phyloP scores from a whole-genome alignment of 2,329 filamentous ascomycete genomes.

The Alternaria metachromatica region DNA sequence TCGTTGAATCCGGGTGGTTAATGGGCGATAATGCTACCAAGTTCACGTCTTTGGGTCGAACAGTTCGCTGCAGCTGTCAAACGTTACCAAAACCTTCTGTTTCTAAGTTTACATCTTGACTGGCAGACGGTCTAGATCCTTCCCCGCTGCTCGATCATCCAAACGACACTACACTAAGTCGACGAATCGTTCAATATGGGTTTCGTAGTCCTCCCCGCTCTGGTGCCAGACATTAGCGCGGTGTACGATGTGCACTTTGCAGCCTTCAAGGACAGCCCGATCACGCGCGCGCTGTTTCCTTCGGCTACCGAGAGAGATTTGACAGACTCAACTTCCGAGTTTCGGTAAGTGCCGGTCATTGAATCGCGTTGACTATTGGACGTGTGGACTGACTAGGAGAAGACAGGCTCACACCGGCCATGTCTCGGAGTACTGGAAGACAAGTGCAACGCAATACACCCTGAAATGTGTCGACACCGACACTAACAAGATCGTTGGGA shows the following conservation, averaged over 20 bases:
- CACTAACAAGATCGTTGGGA: slow-evolving; percentile 55
- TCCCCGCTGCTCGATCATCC: neutral
- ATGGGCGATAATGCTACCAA: neutral
- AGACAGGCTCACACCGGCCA: slow-evolving; percentile 53
- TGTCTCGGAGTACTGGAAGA: slow-evolving; percentile 51
- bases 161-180: neutral
- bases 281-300: slow-evolving; percentile 55
- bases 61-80: neutral
- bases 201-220: slow-evolving; percentile 54
- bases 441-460: slow-evolving; percentile 54
- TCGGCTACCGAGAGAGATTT: slow-evolving; percentile 28
- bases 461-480: slow-evolving; percentile 57
- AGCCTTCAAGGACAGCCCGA: slow-evolving; percentile 54
- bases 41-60: neutral
- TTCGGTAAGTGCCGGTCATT: slow-evolving; percentile 23
- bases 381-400: slow-evolving; percentile 10
- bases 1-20: neutral
- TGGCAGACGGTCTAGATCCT: neutral
- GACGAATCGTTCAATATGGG: slow-evolving; percentile 20
- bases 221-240: slow-evolving; percentile 55
- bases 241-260: slow-evolving; percentile 58
- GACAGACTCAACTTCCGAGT: slow-evolving; percentile 28
- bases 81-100: neutral
- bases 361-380: neutral
- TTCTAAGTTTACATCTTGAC: neutral